These are phyloP conservation scores for Mytilinidion resinicola DNA, from an alignment of 495 filamentous ascomycete species.

Conservation along the genomic window DNA sequence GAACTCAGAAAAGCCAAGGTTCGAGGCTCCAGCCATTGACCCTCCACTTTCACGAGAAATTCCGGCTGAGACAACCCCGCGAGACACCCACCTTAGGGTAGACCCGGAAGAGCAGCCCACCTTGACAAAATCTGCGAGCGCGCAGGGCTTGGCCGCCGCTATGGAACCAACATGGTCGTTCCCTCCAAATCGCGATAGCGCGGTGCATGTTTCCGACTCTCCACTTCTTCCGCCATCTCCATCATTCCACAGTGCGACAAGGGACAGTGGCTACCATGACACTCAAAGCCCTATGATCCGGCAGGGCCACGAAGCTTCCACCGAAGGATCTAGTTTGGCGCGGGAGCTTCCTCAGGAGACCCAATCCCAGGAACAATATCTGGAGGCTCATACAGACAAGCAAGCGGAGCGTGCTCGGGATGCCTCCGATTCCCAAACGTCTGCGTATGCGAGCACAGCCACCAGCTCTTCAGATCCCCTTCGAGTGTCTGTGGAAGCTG, in stretches of 20 bases:
- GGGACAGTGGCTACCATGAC: conserved; percentile 44
- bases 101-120: neutral
- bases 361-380: neutral
- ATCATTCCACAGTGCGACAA: conserved; percentile 23
- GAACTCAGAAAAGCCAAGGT: neutral
- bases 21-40: neutral
- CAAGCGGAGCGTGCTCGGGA: neutral
- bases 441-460: conserved; percentile 1
- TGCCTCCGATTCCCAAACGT: neutral
- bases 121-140: neutral
- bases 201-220: conserved; percentile 48
- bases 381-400: neutral
- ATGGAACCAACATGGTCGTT: conserved; percentile 31
- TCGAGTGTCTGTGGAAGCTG: conserved; percentile 21
- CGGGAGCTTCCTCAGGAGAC: conserved; percentile 1
- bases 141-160: conserved; percentile 1
- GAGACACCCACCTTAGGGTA: neutral
- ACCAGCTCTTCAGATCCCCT: conserved; percentile 18
- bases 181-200: conserved; percentile 43
- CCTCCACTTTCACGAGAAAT: too few species aligned
- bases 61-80: neutral
- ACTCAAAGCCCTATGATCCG: conserved; percentile 27
- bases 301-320: conserved; percentile 8
- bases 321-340: conserved; percentile 7
- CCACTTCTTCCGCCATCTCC: conserved; percentile 30